Percentiles rank a stretch among this genome's conserved stretches.
Evolutionary conservation across 305 asterid genomes (phyloP).

Genomic region (Solanum hybrid): DNA sequence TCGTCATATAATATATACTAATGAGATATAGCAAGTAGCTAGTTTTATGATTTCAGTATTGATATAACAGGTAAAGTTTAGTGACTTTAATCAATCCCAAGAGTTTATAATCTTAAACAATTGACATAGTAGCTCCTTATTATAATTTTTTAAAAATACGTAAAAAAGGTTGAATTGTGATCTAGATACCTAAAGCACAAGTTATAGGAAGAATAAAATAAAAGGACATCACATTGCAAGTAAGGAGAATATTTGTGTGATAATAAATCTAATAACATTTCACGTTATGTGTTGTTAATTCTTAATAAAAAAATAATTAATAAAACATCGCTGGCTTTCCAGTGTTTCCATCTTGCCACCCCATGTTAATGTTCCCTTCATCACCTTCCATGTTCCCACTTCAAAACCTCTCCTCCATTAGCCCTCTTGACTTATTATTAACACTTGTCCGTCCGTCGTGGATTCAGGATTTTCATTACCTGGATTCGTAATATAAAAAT

Average conservation of each 20-base stretch:
- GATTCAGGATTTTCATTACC: background rate
- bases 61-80: background rate
- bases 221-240: background rate
- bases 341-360: conserved; percentile 37
- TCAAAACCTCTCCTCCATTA: conserved; percentile 22
- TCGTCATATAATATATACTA: background rate
- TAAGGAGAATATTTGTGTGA: conserved; percentile 5
- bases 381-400: conserved; percentile 8
- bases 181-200: background rate
- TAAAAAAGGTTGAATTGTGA: background rate
- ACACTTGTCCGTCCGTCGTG: accelerated
- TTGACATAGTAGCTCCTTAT: background rate
- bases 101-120: background rate
- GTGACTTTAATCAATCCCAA: background rate
- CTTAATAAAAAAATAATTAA: background rate
- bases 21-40: background rate
- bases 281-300: conserved; percentile 2
- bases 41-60: background rate
- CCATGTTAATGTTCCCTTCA: conserved; percentile 40
- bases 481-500: background rate
- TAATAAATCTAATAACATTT: conserved; percentile 1
- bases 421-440: background rate
- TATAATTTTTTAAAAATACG: background rate
- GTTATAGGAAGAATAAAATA: background rate
- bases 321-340: conserved; percentile 56